Evolutionary conservation across 192 early-diverging fungal genomes (phyloP), one percentile per base, ranked within the genome.

Genomic region (Coemansia sp.): DNA sequence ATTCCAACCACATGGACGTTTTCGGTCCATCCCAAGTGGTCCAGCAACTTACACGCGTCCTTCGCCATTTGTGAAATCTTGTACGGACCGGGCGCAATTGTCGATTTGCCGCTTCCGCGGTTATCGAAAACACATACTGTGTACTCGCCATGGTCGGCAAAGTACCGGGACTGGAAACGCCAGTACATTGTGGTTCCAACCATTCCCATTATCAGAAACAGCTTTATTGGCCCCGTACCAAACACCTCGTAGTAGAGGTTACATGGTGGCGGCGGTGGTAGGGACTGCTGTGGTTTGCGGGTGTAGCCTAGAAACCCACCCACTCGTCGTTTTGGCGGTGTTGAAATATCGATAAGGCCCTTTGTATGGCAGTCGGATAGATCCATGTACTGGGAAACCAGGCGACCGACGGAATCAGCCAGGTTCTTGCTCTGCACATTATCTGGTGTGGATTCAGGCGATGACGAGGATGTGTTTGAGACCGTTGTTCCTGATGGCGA

Each of bases 121-220:
- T 96, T 96, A 64, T 96, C 94, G 68, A 94, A 94, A 16, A 93
- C 85, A 26, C 90, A 85, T 6, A 89, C 81, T 4, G 88, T 89
- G 68, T 88, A 94, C 47, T 91, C 86, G 16, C 85, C 85, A 21
- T 85, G 86, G 16, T 72, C 56, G 4, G 87, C 84, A 71, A 96
- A 91, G 60, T 88, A 86, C 23, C 87, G 75, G 10, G 87, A 85
- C 79, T 94, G 86, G 61, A 78, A 68, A 12, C 71, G 81, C 80
- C 80, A 83, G 61, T 71, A 77, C 72, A 71, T 71, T 3, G 81
- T 78, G 60, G 67, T 63, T 8, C 81, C 73, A 16, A 79, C 43
- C 76, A 83, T 78, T 0, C 81, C 94, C 91, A 93, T 93, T 9
- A 95, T 75, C 32, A 94, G 75, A 21, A 93, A 70, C 6, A 95